phyloP scores from a whole-genome alignment of 2,329 filamentous ascomycete species.

The Paraphoma chrysanthemicola region DNA sequence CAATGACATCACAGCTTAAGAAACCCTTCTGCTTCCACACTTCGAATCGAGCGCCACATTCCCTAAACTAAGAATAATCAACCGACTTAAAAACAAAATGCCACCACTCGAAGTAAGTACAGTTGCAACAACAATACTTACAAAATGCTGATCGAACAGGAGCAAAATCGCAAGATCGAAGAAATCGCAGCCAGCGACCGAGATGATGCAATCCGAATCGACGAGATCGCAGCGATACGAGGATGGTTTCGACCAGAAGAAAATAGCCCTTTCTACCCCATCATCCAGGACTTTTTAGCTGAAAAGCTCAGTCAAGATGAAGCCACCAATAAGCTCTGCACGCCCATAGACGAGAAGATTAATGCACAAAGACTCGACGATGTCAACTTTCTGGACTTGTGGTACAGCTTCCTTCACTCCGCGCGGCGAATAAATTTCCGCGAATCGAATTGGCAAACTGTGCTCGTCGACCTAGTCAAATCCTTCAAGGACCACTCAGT shows the following conservation, averaged over 20 bases:
- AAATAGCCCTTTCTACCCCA: slow-evolving; percentile 26
- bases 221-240: slow-evolving; percentile 37
- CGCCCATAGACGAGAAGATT: slow-evolving; percentile 36
- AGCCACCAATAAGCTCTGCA: slow-evolving; percentile 22
- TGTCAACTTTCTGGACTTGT: slow-evolving; percentile 31
- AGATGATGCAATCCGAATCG: slow-evolving; percentile 30
- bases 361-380: slow-evolving; percentile 20
- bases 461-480: slow-evolving; percentile 28
- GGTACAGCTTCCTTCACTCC: slow-evolving; percentile 41
- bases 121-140: no score
- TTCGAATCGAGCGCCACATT: not conserved
- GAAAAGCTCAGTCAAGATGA: slow-evolving; percentile 20
- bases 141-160: slow-evolving; percentile 3
- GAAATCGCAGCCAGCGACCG: slow-evolving; percentile 22
- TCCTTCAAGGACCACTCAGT: slow-evolving; percentile 35
- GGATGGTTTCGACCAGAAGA: slow-evolving; percentile 38
- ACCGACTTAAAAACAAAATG: not conserved
- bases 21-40: not conserved
- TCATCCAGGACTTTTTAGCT: slow-evolving; percentile 31
- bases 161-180: slow-evolving; percentile 26
- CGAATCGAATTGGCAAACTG: slow-evolving; percentile 14
- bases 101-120: slow-evolving; percentile 1
- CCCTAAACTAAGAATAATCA: no score
- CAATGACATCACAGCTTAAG: not conserved
- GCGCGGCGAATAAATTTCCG: slow-evolving; percentile 31